These are phyloP conservation scores for Pseudocercospora fijiensis DNA, from an alignment of 2,329 filamentous ascomycete species.

Conservation along the genomic window DNA sequence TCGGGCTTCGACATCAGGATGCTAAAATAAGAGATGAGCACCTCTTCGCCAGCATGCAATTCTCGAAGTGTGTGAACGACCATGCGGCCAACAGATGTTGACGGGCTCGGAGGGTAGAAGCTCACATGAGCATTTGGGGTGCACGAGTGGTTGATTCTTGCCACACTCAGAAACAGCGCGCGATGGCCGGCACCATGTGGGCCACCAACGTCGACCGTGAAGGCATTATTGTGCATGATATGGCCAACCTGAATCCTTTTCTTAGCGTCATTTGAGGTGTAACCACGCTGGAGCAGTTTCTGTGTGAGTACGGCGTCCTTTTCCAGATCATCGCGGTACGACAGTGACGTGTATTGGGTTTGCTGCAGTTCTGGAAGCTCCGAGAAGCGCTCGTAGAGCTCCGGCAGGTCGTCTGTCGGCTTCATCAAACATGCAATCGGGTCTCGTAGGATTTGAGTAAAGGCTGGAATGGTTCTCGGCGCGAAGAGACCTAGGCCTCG, in stretches of 20 bases:
- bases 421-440: slow-evolving; percentile 24
- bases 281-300: slow-evolving; percentile 25
- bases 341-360: slow-evolving; percentile 19
- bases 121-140: slow-evolving; percentile 29
- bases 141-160: slow-evolving; percentile 30
- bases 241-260: slow-evolving; percentile 24
- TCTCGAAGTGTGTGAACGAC: slow-evolving; percentile 23
- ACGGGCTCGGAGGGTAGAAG: slow-evolving; percentile 19
- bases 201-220: slow-evolving; percentile 27
- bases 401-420: slow-evolving; percentile 28
- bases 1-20: slow-evolving; percentile 25
- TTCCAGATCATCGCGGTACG: slow-evolving; percentile 15
- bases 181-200: slow-evolving; percentile 23
- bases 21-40: slow-evolving; percentile 29
- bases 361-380: slow-evolving; percentile 14
- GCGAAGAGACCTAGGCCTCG: slow-evolving; percentile 29
- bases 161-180: slow-evolving; percentile 24
- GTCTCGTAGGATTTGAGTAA: slow-evolving; percentile 23
- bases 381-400: slow-evolving; percentile 25
- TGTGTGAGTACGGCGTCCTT: slow-evolving; percentile 23
- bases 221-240: slow-evolving; percentile 31
- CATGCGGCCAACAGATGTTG: slow-evolving; percentile 19
- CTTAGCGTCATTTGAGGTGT: slow-evolving; percentile 8
- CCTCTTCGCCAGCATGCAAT: slow-evolving; percentile 23
- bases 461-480: slow-evolving; percentile 15